These are phyloP conservation scores for Magnusiomyces paraingens DNA, from an alignment of 1,139 yeast species.

Conservation along the genomic window DNA sequence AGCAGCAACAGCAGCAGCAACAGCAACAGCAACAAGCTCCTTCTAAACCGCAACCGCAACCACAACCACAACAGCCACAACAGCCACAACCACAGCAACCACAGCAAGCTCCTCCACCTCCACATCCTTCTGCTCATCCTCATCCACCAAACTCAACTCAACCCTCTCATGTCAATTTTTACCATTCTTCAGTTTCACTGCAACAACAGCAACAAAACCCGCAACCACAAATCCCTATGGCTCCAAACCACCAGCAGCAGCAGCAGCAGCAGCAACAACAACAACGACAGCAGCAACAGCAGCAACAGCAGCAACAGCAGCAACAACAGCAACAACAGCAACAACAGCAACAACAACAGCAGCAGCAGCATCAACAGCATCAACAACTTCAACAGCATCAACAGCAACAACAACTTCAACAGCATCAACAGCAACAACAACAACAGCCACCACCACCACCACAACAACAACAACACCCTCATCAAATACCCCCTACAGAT, in stretches of 20 bases:
- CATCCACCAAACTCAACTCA: neutral
- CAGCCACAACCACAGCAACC: slow-evolving; percentile 16
- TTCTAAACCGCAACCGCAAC: slow-evolving; percentile 11
- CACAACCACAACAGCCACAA: slow-evolving; percentile 7
- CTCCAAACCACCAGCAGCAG: slow-evolving; percentile 16
- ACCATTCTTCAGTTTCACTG: slow-evolving; percentile 7
- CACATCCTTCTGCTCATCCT: neutral
- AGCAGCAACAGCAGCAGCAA: slow-evolving; percentile 11
- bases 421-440: too few species aligned
- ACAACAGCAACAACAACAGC: slow-evolving; percentile 12
- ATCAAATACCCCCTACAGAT: slow-evolving; percentile 6
- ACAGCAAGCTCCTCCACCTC: slow-evolving; percentile 11
- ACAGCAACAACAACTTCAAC: too few species aligned
- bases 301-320: slow-evolving; percentile 20
- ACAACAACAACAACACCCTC: neutral
- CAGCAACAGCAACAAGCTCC: slow-evolving; percentile 11
- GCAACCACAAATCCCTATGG: slow-evolving; percentile 7
- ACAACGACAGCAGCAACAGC: slow-evolving; percentile 17
- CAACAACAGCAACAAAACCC: slow-evolving; percentile 5
- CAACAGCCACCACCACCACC: neutral
- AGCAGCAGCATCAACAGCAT: slow-evolving; percentile 9
- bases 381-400: too few species aligned
- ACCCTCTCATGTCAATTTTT: neutral
- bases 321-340: slow-evolving; percentile 18
- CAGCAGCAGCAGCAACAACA: slow-evolving; percentile 19